These are phyloP conservation scores for Oryza glaberrima DNA, from an alignment of 176 grass and related monocot species.

Conservation along the genomic window DNA sequence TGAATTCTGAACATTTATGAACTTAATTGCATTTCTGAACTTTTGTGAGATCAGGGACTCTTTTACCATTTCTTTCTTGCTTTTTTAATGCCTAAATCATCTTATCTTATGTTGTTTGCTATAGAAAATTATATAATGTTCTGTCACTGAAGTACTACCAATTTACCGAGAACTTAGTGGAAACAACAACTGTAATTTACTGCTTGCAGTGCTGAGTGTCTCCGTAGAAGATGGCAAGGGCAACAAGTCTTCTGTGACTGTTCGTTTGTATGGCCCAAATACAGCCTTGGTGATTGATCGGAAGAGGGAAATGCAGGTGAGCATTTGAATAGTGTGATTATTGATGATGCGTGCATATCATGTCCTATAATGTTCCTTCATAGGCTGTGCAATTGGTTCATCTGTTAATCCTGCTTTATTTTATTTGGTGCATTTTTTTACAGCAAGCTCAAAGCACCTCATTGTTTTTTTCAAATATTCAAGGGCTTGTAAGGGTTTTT, in stretches of 20 bases:
- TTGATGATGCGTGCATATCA: constrained; percentile 2
- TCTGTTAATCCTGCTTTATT: neutral
- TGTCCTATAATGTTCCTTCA: constrained; percentile 4
- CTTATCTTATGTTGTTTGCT: neutral
- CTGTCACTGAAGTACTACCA: neutral
- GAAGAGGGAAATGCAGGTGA: constrained; percentile 81
- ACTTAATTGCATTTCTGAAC: neutral
- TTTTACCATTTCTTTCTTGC: neutral
- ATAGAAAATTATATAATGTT: neutral
- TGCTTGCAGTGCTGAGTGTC: constrained; percentile 81
- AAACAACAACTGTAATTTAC: constrained; percentile 1
- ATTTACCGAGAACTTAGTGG: constrained; percentile 15
- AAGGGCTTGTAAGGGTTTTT: neutral
- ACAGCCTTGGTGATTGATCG: constrained; percentile 95
- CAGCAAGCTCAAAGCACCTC: neutral
- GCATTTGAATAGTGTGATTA: constrained; percentile 11
- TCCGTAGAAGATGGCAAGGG: constrained; percentile 54
- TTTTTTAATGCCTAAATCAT: neutral
- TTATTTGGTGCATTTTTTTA: neutral
- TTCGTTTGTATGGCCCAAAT: constrained; percentile 93
- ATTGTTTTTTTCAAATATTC: neutral
- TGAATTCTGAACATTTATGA: neutral
- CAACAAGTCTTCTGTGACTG: constrained; percentile 61
- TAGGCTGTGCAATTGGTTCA: constrained; percentile 10
- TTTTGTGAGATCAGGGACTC: neutral